phyloP scores from a whole-genome alignment of 305 asterid species.

The Euphrasia arctica region DNA sequence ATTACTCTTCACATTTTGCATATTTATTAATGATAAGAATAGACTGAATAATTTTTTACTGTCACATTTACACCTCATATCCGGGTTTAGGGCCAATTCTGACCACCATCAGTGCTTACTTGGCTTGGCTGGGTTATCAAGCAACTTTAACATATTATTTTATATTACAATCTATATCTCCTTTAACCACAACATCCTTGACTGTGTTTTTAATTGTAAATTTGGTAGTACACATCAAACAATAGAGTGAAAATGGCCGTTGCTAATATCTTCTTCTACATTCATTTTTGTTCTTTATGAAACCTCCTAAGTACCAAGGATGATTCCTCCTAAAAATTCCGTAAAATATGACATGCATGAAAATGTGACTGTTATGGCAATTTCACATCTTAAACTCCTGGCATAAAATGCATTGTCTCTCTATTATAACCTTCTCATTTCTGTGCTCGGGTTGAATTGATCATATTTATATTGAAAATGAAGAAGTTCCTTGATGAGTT shows the following conservation, averaged over 20 bases:
- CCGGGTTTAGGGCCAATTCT: not conserved
- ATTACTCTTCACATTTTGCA: not conserved
- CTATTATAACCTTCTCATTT: not conserved
- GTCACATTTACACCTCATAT: not conserved
- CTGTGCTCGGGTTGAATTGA: not conserved
- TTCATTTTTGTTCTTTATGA: conserved; percentile 4
- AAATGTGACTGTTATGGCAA: conserved; percentile 4
- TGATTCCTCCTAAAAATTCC: not conserved
- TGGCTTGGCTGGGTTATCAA: not conserved
- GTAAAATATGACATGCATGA: not conserved
- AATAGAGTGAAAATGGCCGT: not conserved
- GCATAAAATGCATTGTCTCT: not conserved
- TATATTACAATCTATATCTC: not conserved
- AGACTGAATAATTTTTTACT: not conserved
- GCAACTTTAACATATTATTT: not conserved
- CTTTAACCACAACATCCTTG: not conserved
- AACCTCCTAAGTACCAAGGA: not conserved
- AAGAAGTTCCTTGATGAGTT: not conserved
- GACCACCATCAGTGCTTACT: not conserved
- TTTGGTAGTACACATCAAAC: not conserved
- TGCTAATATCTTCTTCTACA: not conserved
- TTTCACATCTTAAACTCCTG: not conserved
- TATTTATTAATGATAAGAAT: not conserved
- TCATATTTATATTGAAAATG: not conserved
- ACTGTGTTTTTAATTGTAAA: not conserved